A percentile compares a stretch with the other conserved stretches of the same genome.
phyloP scores from a whole-genome alignment of 106 monocot genomes.

The Chionographis japonica region DNA sequence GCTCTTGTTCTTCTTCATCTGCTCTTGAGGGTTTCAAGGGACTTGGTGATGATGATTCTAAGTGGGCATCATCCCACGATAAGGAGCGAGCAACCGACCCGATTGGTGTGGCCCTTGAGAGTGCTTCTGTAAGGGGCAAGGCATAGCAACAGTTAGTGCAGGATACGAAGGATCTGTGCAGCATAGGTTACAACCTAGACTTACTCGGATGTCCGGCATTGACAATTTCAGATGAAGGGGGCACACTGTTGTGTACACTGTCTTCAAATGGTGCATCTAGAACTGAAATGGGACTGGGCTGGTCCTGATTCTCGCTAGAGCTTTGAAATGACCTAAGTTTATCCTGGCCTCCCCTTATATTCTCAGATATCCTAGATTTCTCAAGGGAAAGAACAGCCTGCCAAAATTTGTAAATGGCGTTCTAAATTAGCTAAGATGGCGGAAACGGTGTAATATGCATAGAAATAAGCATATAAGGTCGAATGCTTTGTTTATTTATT shows the following conservation, averaged over 20 bases:
- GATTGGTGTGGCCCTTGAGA: slow-evolving; percentile 58
- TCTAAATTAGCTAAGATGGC: no score
- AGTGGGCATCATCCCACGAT: slow-evolving; percentile 33
- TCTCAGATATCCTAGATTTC: slow-evolving; percentile 21
- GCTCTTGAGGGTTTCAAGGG: slow-evolving; percentile 18
- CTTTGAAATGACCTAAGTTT: slow-evolving; percentile 6
- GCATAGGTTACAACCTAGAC: slow-evolving; percentile 3
- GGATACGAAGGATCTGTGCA: not conserved
- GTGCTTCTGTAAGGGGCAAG: slow-evolving; percentile 27
- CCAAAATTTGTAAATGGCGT: not conserved
- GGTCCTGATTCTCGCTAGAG: slow-evolving; percentile 14
- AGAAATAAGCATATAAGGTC: no score
- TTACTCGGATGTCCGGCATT: slow-evolving; percentile 39
- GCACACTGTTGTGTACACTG: slow-evolving; percentile 5
- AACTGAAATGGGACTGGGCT: slow-evolving; percentile 55
- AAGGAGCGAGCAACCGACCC: slow-evolving; percentile 62
- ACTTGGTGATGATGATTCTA: slow-evolving; percentile 8
- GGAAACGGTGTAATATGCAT: no score
- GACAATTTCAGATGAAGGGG: slow-evolving; percentile 28
- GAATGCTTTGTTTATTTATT: no score
- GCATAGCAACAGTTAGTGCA: not conserved
- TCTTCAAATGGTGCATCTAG: slow-evolving; percentile 25
- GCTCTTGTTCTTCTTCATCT: slow-evolving; percentile 47
- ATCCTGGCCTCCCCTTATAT: slow-evolving; percentile 8
- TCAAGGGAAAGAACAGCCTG: slow-evolving; percentile 42